Conservation (phyloP, 2,329 filamentous ascomycete species). For the Colletotrichum sp. region DNA sequence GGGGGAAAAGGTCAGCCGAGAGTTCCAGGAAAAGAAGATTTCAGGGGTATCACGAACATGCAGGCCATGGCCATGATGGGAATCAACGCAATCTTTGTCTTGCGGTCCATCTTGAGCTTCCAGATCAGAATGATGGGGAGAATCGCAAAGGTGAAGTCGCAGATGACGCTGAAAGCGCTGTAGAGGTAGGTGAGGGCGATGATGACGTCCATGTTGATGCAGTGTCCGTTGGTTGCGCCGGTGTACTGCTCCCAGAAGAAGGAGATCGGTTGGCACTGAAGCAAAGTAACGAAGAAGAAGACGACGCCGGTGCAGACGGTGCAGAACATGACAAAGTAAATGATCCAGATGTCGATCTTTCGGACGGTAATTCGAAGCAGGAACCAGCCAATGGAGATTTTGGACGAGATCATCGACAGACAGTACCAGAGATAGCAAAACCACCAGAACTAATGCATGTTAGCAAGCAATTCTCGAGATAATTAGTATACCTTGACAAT, state of each 20-base stretch:
- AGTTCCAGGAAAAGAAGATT: neutral
- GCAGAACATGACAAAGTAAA: constrained; percentile 32
- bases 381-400: constrained; percentile 30
- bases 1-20: neutral
- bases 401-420: constrained; percentile 39
- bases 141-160: constrained; percentile 58
- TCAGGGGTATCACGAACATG: constrained; percentile 43
- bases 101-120: constrained; percentile 58
- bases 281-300: constrained; percentile 35
- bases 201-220: constrained; percentile 43
- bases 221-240: constrained; percentile 23
- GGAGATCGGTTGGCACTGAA: constrained; percentile 32
- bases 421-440: constrained; percentile 44
- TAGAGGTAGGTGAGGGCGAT: constrained; percentile 59
- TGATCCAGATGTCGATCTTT: constrained; percentile 27
- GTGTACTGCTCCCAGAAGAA: constrained; percentile 32
- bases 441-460: constrained; percentile 41
- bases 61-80: constrained; percentile 63
- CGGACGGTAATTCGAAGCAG: constrained; percentile 29
- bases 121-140: constrained; percentile 60
- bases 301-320: constrained; percentile 30
- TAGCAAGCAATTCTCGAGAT: neutral
- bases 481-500: neutral
- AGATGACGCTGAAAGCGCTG: constrained; percentile 52
- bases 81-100: constrained; percentile 57